Evolutionary conservation across 2,329 filamentous ascomycete genomes (phyloP), one percentile per base, ranked within the genome.

Genomic region (Claviceps lovelessii): DNA sequence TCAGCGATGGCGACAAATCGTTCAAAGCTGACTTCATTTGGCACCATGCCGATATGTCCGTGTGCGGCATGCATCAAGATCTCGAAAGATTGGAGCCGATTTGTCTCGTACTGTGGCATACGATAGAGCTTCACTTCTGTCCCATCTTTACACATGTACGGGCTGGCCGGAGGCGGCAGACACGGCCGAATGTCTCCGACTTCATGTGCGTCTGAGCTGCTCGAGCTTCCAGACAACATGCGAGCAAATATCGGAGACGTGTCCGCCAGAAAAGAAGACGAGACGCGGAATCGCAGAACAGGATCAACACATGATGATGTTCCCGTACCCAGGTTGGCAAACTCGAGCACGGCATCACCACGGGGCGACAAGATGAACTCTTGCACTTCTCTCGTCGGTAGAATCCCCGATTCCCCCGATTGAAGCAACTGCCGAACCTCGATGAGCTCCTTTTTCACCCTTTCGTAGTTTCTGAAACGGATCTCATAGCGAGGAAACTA

Each of bases 1-100:
- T 77, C 73, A 0, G 77, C 75, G 52, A 80, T 71, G 29, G 75
- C 74, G 10, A 78, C 73, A 56, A 80, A 77, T 49, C 72, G 69
- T 28, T 72, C 67, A 55, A 78, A 79, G 0, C 63, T 64, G 6
- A 79, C 68, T 7, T 73, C 69, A 7, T 70, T 67, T 0, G 76
- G 76, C 5, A 79, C 64, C 53, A 68, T 65, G 7, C 73, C 67
- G 49, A 70, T 71, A 55, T 76, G 76, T 67, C 74, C 70, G 58
- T 79, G 76, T 0, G 76, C 76, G 2, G 76, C 77, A 55, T 78
- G 71, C 2, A 80, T 64, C 0, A 80, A 58, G 1, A 73, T 73
- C 56, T 74, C 72, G 11, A 79, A 61, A 0, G 72, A 67, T 3
- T 65, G 61, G 2, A 72, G 55, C 2, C 61, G 64, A 53, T 78